phyloP scores from a whole-genome alignment of 306 rosid species.

The Glycine tomentella region DNA sequence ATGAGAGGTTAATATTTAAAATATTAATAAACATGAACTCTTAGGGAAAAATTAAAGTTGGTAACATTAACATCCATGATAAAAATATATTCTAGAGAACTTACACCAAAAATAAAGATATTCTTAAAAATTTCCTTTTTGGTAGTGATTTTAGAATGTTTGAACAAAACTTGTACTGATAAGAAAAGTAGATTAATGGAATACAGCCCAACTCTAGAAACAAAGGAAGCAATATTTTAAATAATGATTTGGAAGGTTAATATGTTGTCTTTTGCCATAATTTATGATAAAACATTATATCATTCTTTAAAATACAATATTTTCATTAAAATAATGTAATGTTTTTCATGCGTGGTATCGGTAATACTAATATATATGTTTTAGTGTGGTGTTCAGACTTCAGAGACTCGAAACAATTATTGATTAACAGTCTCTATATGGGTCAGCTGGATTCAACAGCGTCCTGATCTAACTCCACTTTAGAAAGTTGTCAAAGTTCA shows the following conservation, averaged over 20 bases:
- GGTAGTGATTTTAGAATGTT: neutral
- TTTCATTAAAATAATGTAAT: too few species aligned
- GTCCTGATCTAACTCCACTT: constrained; percentile 18
- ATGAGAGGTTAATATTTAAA: neutral
- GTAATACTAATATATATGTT: too few species aligned
- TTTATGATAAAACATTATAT: neutral
- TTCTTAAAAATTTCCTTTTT: neutral
- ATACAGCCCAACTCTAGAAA: neutral
- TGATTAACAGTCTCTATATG: too few species aligned
- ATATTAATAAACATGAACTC: neutral
- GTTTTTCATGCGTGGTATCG: too few species aligned
- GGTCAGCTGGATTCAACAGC: too few species aligned
- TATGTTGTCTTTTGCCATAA: neutral
- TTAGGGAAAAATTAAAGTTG: neutral
- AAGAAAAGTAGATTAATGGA: neutral
- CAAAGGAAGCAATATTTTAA: neutral
- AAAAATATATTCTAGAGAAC: too few species aligned
- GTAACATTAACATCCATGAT: neutral
- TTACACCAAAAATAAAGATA: neutral
- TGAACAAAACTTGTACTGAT: neutral
- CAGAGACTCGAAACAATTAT: too few species aligned
- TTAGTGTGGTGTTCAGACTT: too few species aligned
- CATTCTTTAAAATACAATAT: neutral
- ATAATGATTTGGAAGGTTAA: neutral
- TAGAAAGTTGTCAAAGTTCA: constrained; percentile 37